A percentile compares a stretch with the other conserved stretches of the same genome.
phyloP scores from a whole-genome alignment of 176 grass and related monocot species.

The Puccinellia tenuiflora region DNA sequence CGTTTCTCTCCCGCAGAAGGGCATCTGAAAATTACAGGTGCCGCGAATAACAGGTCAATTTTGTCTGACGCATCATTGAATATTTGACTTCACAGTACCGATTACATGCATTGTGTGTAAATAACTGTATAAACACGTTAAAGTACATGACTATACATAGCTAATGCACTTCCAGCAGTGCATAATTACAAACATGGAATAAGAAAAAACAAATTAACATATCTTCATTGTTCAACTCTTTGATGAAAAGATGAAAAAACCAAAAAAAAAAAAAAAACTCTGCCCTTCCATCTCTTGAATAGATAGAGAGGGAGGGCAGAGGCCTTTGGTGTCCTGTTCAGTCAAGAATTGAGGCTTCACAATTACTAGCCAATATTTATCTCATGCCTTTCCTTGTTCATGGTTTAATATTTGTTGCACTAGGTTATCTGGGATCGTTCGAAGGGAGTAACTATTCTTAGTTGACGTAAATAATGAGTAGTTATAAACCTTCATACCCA shows the following conservation, averaged over 20 bases:
- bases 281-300: no score
- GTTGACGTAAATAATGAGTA: no score
- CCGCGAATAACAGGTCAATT: background rate
- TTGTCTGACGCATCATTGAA: background rate
- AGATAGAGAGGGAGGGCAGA: no score
- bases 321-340: no score
- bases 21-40: slow-evolving; percentile 21
- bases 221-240: no score
- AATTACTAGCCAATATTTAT: no score
- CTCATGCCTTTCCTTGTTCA: no score
- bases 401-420: background rate
- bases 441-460: no score
- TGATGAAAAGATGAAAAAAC: no score
- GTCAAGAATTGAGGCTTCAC: no score
- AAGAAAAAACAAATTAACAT: background rate
- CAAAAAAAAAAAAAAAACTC: no score
- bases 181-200: background rate
- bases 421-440: background rate
- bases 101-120: background rate
- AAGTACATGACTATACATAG: no score
- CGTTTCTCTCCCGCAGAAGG: slow-evolving; percentile 31
- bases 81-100: background rate
- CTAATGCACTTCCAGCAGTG: background rate
- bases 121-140: background rate
- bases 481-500: background rate